Evolutionary conservation across 805 yeast genomes (phyloP), one percentile per base, ranked within the genome.

Genomic region (Metschnikowia continentalis): DNA sequence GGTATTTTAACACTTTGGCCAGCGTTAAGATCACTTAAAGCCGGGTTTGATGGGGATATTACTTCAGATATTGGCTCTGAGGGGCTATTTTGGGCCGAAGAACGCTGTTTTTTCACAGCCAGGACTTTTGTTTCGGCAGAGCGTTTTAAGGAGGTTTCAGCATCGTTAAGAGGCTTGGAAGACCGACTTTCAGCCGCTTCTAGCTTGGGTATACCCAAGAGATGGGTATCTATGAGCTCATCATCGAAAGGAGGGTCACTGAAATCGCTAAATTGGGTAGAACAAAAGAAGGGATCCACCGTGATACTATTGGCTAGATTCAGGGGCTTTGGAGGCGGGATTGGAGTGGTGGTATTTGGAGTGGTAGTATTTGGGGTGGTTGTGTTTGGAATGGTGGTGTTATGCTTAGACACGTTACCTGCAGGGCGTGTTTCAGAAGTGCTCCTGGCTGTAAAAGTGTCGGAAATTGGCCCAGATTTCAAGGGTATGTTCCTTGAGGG

Each of bases 221-320:
- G 22, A 11, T 43, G 37, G 30, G 53, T 44, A 39, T 56, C 57
- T 17, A 56, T 56, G 42, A 56, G 53, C 13, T 50, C 49, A 13
- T 38, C 47, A 8, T 49, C 54, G 22, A 42, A 39, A 13, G 46
- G 49, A 11, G 23, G 38, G 19, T 52, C 55, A 17, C 46, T 38
- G 35, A 37, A 35, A 20, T 38, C 32, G 13, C 35, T 14, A 36
- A 39, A 4, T 23, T 42, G 46, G 3, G 46, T 42, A 3, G 46
- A 42, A 10, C 15, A 3, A n/a, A 20, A 32, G 14, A 42, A 32
- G 4, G 43, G 43, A n/a, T n/a, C n/a, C n/a, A 11, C 22, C 5
- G 23, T 3, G 1, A 33, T 32, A 6, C 5, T n/a, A 10, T 8
- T 15, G 42, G 19, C 32, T 4, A 17, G 23, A 8, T 36, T 15